Base-by-base conservation (phyloP, 73 alveolate genomes). In the Durusdinium trenchii region DNA sequence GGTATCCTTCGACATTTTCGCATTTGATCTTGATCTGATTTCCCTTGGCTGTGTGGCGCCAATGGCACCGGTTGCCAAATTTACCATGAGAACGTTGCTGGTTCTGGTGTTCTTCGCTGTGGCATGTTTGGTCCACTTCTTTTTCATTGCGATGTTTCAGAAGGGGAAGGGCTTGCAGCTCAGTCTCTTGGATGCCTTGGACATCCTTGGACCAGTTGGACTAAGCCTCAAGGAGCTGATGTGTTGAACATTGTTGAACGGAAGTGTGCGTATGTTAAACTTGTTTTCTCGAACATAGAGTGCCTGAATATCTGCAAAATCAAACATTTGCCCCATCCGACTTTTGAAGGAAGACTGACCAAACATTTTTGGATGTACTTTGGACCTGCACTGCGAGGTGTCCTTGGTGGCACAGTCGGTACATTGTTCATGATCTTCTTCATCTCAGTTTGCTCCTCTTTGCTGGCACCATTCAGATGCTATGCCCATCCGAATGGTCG, bases 381-480 rank as follows among this genome's bases (percentile, higher is more conserved):
- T n/a, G n/a, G n/a, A 16, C 9, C 23, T 9, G 42, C n/a, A 43
- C 38, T 12, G 2, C 62, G 20, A 47, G 67, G 90, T 40, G 69
- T 79, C 69, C 90, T 79, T 50, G 94, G 76, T 76, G 51, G 94
- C 51, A 83, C 94, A 1, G 73, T 83, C 52, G 76, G 94, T 6
- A 83, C 94, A 36, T 76, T 83, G 10, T 83, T 48, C 52, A 83
- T 83, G 94, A 51, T 83, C 61, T 83, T 83, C 94, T 83, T 83
- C 94, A 83, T 83, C 50, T 83, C 94, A 36, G 94, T 83, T 6
- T 83, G 94, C 94, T 83, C 94, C 12, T 83, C 94, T 6, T 51
- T 83, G 62, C 94, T 83, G 48, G 76, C 94, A 36, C 94, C 94
- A 6, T 83, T 83, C 23, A 73, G 94, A n/a, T 83, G 94, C 94